These are phyloP conservation scores for Podila epigama DNA, from an alignment of 192 early-diverging fungal species.

Conservation along the genomic window DNA sequence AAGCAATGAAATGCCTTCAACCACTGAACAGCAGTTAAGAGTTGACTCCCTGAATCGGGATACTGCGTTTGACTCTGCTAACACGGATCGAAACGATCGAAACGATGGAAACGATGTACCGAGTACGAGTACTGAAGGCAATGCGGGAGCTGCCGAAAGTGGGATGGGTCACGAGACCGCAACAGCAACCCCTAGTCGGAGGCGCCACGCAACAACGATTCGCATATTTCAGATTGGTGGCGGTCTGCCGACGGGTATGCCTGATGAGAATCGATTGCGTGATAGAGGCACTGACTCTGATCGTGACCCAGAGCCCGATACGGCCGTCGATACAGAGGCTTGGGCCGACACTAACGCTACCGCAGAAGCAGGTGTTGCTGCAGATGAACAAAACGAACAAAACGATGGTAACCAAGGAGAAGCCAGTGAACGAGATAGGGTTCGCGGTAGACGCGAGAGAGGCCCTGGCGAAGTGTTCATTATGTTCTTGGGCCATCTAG, in stretches of 20 bases:
- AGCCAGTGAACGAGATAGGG: background rate
- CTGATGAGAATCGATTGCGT: background rate
- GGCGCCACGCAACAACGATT: constrained; percentile 32
- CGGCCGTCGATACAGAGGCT: too few relatives aligned
- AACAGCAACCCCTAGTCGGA: background rate
- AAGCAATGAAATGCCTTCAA: background rate
- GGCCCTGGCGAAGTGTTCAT: constrained; percentile 25
- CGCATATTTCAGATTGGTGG: constrained; percentile 35
- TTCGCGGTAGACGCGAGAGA: background rate
- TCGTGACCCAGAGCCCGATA: too few relatives aligned
- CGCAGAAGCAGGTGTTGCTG: background rate
- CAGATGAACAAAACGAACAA: background rate
- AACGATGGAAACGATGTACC: background rate
- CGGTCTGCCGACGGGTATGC: background rate
- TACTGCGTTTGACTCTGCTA: too few relatives aligned
- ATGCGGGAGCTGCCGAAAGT: too few relatives aligned
- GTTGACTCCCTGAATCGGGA: too few relatives aligned
- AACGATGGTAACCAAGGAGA: background rate
- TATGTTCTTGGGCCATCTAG: constrained; percentile 27
- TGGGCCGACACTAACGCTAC: too few relatives aligned
- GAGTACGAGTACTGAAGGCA: background rate
- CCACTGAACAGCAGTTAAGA: too few relatives aligned
- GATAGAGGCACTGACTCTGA: background rate
- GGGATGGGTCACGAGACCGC: background rate
- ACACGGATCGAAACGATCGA: too few relatives aligned